These are phyloP conservation scores for Aspergillus candidus DNA, from an alignment of 2,329 filamentous ascomycete genomes.

Conservation along the genomic window DNA sequence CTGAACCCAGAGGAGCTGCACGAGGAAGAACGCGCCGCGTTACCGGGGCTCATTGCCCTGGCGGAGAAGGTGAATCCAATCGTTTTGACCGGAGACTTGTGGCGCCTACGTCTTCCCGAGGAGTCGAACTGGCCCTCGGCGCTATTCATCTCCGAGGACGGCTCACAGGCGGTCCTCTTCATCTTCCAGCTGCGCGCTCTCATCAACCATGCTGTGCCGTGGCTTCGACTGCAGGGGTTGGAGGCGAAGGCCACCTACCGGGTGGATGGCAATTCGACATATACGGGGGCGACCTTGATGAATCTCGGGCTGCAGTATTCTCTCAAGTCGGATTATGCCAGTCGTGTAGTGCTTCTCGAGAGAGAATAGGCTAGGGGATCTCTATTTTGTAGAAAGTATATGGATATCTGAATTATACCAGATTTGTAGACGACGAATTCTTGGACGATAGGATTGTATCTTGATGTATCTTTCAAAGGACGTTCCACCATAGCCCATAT, in stretches of 20 bases:
- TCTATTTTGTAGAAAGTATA: no score
- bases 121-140: constrained; percentile 58
- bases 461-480: no score
- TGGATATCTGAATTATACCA: no score
- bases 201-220: constrained; percentile 50
- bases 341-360: constrained; percentile 51
- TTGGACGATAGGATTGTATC: no score
- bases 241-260: constrained; percentile 51
- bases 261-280: constrained; percentile 47
- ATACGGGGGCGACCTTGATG: constrained; percentile 57
- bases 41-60: constrained; percentile 51
- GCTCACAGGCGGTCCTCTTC: constrained; percentile 49
- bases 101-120: constrained; percentile 53
- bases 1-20: constrained; percentile 51
- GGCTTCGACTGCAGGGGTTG: constrained; percentile 52
- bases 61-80: constrained; percentile 55
- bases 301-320: constrained; percentile 53
- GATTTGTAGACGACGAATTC: no score
- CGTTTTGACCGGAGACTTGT: constrained; percentile 54
- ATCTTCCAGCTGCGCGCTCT: constrained; percentile 53
- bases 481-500: no score
- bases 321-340: constrained; percentile 52
- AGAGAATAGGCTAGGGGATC: constrained; percentile 27
- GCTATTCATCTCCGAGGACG: constrained; percentile 52
- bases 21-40: constrained; percentile 46